phyloP scores from a whole-genome alignment of 140 eudicot species.

The Cichorium intybus region DNA sequence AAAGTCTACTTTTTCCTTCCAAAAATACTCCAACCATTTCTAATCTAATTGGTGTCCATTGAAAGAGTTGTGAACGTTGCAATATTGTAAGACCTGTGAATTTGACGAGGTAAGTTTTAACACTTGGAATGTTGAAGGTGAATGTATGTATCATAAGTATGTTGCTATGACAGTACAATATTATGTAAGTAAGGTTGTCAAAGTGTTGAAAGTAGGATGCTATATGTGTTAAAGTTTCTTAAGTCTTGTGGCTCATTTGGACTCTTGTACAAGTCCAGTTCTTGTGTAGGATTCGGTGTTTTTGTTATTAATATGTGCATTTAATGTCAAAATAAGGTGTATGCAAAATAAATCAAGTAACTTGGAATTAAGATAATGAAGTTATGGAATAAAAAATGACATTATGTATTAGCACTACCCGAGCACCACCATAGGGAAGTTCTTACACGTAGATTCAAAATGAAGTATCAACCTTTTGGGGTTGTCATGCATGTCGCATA shows the following conservation, averaged over 20 bases:
- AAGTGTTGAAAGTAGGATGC: neutral
- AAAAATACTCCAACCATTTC: neutral
- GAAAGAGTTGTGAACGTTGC: neutral
- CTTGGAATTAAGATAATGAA: neutral
- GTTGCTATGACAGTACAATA: too few species aligned
- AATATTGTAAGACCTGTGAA: too few species aligned
- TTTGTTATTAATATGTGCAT: neutral
- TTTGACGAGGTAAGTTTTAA: neutral
- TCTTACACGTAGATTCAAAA: neutral
- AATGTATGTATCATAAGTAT: neutral
- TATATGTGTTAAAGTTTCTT: too few species aligned
- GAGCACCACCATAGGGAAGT: neutral
- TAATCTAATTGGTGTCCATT: neutral
- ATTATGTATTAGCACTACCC: neutral
- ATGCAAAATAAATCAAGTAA: too few species aligned
- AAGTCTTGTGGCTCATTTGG: too few species aligned
- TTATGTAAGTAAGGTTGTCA: neutral
- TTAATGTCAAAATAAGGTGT: neutral
- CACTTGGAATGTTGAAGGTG: neutral
- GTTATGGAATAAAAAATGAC: neutral
- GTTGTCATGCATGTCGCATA: too few species aligned
- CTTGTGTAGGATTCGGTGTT: too few species aligned
- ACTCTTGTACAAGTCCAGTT: too few species aligned
- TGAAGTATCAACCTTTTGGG: too few species aligned
- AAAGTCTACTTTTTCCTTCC: neutral